Conservation (phyloP, 371 early-diverging fungal species). For the Smittium mucronatum region DNA sequence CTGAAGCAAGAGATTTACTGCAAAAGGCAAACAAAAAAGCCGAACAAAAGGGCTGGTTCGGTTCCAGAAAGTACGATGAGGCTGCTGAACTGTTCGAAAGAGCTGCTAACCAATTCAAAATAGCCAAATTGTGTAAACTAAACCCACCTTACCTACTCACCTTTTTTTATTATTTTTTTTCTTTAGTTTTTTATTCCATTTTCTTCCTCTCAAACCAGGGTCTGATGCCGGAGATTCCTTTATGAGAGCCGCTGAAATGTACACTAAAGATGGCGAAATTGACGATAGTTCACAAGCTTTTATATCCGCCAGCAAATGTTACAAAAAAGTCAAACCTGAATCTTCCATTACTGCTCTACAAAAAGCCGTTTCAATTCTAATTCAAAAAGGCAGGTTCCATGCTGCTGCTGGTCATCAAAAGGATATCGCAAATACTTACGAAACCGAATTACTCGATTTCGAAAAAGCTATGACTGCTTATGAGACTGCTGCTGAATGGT, state of each 20-base stretch:
- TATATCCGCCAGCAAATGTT: slow-evolving; percentile 74
- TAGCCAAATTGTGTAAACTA: slow-evolving; percentile 69
- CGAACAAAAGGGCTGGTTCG: slow-evolving; percentile 66
- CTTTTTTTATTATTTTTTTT: slow-evolving; percentile 4
- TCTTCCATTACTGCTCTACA: slow-evolving; percentile 61
- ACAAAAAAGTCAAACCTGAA: slow-evolving; percentile 65
- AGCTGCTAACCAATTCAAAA: slow-evolving; percentile 82
- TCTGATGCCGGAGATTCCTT: slow-evolving; percentile 87
- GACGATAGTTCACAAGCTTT: slow-evolving; percentile 75
- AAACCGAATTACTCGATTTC: slow-evolving; percentile 66
- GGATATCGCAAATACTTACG: slow-evolving; percentile 86
- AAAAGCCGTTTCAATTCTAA: slow-evolving; percentile 62
- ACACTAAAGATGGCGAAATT: slow-evolving; percentile 47
- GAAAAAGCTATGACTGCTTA: slow-evolving; percentile 72
- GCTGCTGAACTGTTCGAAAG: slow-evolving; percentile 81
- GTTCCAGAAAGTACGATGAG: slow-evolving; percentile 78
- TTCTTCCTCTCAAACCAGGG: too few relatives aligned
- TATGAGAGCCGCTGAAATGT: slow-evolving; percentile 61
- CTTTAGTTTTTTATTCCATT: neutral
- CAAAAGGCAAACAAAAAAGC: slow-evolving; percentile 62
- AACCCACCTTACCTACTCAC: neutral
- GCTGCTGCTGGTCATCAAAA: slow-evolving; percentile 85
- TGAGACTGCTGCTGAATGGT: slow-evolving; percentile 83
- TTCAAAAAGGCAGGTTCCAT: slow-evolving; percentile 73
- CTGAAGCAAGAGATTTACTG: slow-evolving; percentile 53